phyloP scores from a whole-genome alignment of 1,284 basidiomycete species.

The Apiotrichum montevideense region DNA sequence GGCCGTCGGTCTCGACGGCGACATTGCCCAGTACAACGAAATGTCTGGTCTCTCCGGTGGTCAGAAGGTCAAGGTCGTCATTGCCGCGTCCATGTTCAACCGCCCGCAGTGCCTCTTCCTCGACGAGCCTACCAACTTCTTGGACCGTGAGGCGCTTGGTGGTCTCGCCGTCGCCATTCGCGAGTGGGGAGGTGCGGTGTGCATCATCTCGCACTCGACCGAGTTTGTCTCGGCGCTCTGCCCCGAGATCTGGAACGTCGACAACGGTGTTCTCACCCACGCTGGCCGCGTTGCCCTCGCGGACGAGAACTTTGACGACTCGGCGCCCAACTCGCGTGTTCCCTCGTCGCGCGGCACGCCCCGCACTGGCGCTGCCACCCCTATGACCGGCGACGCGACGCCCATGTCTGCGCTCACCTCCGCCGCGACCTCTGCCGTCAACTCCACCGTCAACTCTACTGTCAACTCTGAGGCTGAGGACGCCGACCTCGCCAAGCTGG shows the following conservation, averaged over 20 bases:
- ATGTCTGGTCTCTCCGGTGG: conserved; percentile 85
- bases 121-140: conserved; percentile 96
- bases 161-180: conserved; percentile 93
- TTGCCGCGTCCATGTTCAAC: conserved; percentile 91
- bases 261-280: conserved; percentile 62
- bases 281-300: conserved; percentile 80
- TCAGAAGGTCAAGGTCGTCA: conserved; percentile 96
- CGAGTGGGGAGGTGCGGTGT: conserved; percentile 93
- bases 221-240: conserved; percentile 86
- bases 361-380: conserved; percentile 37
- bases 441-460: conserved; percentile 21
- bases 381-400: conserved; percentile 40
- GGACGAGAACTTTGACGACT: conserved; percentile 63
- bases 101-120: conserved; percentile 52
- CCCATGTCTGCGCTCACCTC: conserved; percentile 25
- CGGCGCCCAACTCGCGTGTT: conserved; percentile 34
- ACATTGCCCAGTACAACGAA: conserved; percentile 96
- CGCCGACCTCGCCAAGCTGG: conserved; percentile 44
- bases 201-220: conserved; percentile 91
- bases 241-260: conserved; percentile 55
- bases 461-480: conserved; percentile 29
- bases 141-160: conserved; percentile 59
- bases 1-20: conserved; percentile 92
- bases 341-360: conserved; percentile 43
- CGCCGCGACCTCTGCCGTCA: conserved; percentile 35